Conservation (phyloP, 352 stramenopile species). For the Pythium dissotocum region DNA sequence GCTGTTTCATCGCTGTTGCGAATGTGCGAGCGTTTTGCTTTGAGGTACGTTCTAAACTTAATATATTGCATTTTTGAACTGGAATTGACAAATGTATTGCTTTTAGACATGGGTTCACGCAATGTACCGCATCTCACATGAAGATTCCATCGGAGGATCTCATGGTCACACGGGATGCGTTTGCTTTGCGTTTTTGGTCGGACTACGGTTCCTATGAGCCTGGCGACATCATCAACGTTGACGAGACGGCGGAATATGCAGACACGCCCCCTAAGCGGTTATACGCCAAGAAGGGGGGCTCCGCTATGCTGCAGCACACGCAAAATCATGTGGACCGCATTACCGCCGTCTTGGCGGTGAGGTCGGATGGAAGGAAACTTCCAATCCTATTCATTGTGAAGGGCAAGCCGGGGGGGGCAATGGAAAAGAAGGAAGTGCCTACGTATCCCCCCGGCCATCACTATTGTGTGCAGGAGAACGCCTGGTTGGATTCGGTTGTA, state of each 20-base stretch:
- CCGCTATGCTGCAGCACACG: neutral
- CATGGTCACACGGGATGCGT: neutral
- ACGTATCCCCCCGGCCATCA: conserved; percentile 16
- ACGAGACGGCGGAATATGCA: conserved; percentile 18
- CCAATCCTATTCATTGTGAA: conserved; percentile 28
- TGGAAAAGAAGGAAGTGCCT: conserved; percentile 20
- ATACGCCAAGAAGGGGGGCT: conserved; percentile 6
- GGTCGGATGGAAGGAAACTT: conserved; percentile 26
- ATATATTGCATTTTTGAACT: neutral
- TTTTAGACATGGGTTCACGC: conserved; percentile 7
- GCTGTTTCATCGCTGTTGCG: neutral
- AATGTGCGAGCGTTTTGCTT: conserved; percentile 6
- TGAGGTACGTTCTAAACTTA: neutral
- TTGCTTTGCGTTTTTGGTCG: conserved; percentile 12
- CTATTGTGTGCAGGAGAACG: conserved; percentile 29
- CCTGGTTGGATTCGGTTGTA: conserved; percentile 21
- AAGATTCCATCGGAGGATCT: conserved; percentile 1
- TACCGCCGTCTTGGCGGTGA: conserved; percentile 8
- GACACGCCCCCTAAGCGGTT: conserved; percentile 7
- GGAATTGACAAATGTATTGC: neutral
- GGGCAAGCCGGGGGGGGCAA: conserved; percentile 10
- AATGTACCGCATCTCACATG: neutral
- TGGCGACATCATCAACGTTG: conserved; percentile 18
- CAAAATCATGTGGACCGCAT: neutral
- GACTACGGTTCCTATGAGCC: neutral